Evolutionary conservation across 768 basidiomycete species (phyloP), one percentile per base, ranked within the genome.

Genomic region (Favolaschia claudopus): DNA sequence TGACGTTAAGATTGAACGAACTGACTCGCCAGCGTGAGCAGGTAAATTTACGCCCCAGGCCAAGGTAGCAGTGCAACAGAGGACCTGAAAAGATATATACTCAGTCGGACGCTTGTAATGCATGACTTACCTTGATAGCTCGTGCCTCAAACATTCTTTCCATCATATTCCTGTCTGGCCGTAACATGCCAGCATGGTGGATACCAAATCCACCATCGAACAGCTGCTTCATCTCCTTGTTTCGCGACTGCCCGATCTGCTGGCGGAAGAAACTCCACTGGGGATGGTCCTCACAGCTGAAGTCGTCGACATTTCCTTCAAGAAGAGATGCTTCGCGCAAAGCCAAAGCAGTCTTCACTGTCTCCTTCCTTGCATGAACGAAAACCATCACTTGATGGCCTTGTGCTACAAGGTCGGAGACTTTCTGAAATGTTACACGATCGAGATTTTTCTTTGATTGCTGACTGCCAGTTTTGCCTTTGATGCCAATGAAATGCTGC

Each of bases 381-480:
- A 99, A 99, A 1, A 99, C 96, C 96, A 99, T 99, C 59, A 97
- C 95, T 73, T 99, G 97, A 76, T 99, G 97, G 3, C 96, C 97
- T 65, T 88, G 85, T n/a, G 77, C 81, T 27, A 99, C 92, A 7
- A 99, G 79, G 31, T 92, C 90, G 4, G 89, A 84, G 19, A 99
- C 95, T 76, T 96, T 98, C 66, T 96, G 83, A 66, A 91, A 99
- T 1, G 92, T 89, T 24, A 94, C 93, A 24, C 79, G 78, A 72
- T 99, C 97, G 48, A 99, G 81, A 66, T 96, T 96, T 68, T 86
- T 91, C 64, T 86, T 87, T n/a, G 89, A 88, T 22, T 80, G 81
- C 1, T 75, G 65, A 64, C 90, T 91, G 47, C 89, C 86, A 0
- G 91, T 77, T 73, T 97, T 99, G 9, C 97, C 97, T 70, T 86